Base-by-base conservation (phyloP, 805 yeast species). In the Kodamaea nitidulidarum region DNA sequence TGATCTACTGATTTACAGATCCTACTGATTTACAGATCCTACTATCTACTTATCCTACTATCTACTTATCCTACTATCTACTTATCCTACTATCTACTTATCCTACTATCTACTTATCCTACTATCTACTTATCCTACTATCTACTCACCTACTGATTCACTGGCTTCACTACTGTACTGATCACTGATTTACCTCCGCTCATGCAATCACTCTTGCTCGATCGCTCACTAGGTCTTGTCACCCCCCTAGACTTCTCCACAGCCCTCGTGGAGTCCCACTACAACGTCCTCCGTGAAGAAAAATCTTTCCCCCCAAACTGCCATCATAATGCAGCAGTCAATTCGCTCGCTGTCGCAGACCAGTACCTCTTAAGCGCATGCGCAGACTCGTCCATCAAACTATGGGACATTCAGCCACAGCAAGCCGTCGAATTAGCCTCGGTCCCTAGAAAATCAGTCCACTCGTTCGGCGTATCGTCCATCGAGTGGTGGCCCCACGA, bases 401-500 rank as follows among this genome's bases (percentile, higher is more conserved):
- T 86, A 18, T 86, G 91, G 88, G 84, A 81, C 44, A 46, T 79
- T 15, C 35, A 38, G 36, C 36, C 38, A 9, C 35, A 48, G 12
- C 44, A 46, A 12, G 24, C 67, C 4, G 5, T 4, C n/a, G 32
- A 30, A 30, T n/a, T 30, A 8, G 72, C 67, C 4, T 53, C 67
- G 4, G 47, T 68, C 3, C 71, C 72, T 0, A 50, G 67, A 15
- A 62, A 58, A 36, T 36, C 67, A 4, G 68, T 58, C 11, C 97
- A 90, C 54, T 56, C 63, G 14, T 87, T 71, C 55, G 95, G 96
- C 0, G 70, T 90, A 0, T 84, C 95, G 0, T 62, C 76, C 11
- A 66, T 86, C 1, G 68, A 73, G 50, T 90, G 97, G 97, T 91
- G 96, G 91, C 88, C 93, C 0, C 65, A 66, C 32, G 97, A 90